Evolutionary conservation across 2,329 filamentous ascomycete genomes (phyloP).

Genomic region (Byssoonygena ceratinophila): DNA sequence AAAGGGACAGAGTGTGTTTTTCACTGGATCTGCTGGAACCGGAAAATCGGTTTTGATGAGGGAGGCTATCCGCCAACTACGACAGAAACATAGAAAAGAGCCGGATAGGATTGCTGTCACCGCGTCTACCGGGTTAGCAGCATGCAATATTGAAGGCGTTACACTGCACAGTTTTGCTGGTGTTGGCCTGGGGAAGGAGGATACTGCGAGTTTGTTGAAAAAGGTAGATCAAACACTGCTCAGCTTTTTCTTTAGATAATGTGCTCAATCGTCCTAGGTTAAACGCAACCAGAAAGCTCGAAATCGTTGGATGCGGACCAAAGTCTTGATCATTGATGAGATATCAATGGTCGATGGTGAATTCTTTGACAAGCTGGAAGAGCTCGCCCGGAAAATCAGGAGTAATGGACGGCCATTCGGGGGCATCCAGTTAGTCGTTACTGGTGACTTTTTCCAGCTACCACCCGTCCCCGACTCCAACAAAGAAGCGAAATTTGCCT

Average conservation of each 20-base stretch:
- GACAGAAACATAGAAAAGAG: constrained; percentile 63
- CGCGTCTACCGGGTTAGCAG: constrained; percentile 87
- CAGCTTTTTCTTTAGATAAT: not conserved
- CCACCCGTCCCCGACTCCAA: constrained; percentile 78
- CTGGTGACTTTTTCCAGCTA: constrained; percentile 94
- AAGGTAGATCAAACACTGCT: constrained; percentile 45
- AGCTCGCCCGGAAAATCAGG: constrained; percentile 71
- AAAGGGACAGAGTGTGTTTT: constrained; percentile 80
- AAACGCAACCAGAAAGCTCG: constrained; percentile 78
- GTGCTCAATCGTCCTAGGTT: constrained; percentile 41
- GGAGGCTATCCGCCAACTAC: constrained; percentile 73
- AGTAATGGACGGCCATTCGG: constrained; percentile 91
- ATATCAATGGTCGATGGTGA: constrained; percentile 98
- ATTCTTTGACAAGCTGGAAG: constrained; percentile 88
- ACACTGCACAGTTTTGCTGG: constrained; percentile 94
- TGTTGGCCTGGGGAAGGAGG: constrained; percentile 88
- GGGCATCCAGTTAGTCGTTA: constrained; percentile 90
- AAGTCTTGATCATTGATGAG: constrained; percentile 82
- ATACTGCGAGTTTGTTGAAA: constrained; percentile 66
- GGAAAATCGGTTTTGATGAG: constrained; percentile 95
- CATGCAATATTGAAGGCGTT: constrained; percentile 91
- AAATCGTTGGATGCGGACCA: constrained; percentile 77
- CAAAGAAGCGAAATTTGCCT: constrained; percentile 73
- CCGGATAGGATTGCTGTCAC: constrained; percentile 83
- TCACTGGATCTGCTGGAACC: constrained; percentile 90